Conservation (phyloP, 768 basidiomycete species). For the Strobilomyces dryophilus region DNA sequence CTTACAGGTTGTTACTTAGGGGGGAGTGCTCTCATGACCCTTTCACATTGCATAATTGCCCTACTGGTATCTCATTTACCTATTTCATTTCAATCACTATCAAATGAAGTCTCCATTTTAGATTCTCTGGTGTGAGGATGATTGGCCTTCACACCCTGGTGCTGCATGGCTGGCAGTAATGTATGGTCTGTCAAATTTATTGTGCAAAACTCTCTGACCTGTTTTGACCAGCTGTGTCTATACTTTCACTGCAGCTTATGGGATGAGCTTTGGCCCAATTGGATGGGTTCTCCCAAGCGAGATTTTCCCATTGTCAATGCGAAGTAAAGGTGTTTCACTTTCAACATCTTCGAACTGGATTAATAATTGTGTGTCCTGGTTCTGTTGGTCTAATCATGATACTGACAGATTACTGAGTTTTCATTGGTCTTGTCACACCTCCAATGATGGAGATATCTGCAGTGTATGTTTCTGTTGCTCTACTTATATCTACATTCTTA, state of each 20-base stretch:
- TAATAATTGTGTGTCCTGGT: slow-evolving; percentile 60
- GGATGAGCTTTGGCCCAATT: slow-evolving; percentile 73
- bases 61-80: slow-evolving; percentile 42
- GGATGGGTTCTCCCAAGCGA: slow-evolving; percentile 84
- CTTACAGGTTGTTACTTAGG: slow-evolving; percentile 21
- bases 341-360: slow-evolving; percentile 85
- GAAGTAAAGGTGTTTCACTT: slow-evolving; percentile 78
- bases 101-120: slow-evolving; percentile 15
- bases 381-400: neutral
- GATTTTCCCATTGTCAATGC: slow-evolving; percentile 74
- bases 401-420: slow-evolving; percentile 40
- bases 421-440: slow-evolving; percentile 74
- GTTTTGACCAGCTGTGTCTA: slow-evolving; percentile 52
- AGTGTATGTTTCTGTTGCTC: slow-evolving; percentile 35
- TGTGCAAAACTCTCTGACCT: neutral
- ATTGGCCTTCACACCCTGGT: slow-evolving; percentile 54
- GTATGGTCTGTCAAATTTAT: slow-evolving; percentile 35
- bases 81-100: neutral
- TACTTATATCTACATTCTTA: neutral
- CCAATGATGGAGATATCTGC: slow-evolving; percentile 58
- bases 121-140: slow-evolving; percentile 45
- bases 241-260: slow-evolving; percentile 73
- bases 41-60: slow-evolving; percentile 63
- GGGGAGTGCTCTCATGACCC: slow-evolving; percentile 61
- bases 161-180: slow-evolving; percentile 70